Base-by-base conservation (phyloP, 2,329 filamentous ascomycete genomes). In the Dactylellina drechsleri region DNA sequence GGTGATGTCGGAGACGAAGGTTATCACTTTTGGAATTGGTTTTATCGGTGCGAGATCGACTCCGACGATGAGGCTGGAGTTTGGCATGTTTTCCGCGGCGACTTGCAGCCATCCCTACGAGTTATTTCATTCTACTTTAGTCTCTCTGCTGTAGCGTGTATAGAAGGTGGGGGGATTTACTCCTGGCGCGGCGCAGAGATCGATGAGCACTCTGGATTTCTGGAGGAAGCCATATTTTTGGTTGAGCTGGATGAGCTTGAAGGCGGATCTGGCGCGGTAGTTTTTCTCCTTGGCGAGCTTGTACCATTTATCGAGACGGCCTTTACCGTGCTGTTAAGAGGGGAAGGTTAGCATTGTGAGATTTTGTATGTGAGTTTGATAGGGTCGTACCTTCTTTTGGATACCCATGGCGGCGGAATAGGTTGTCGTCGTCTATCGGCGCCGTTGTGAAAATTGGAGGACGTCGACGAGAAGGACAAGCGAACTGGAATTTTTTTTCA, bases 191-290 rank as follows among this genome's bases (percentile, higher is more conserved):
- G 95, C 95, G 84, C 95, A 99, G 81, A 99, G 91, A 90, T 99
- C 96, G 82, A 99, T 86, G 76, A 97, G 85, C 80, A 98, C 95
- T 85, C 92, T 96, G 83, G 92, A 96, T 86, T 96, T 94, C 83
- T 98, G 93, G 79, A 99, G 85, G 83, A 99, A 99, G 79, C 92
- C 92, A 90, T 96, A 99, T 82, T 97, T 98, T 84, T 98, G 97
- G 85, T 99, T 99, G 80, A 99, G 85, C 83, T 99, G 94, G 79
- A 99, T 94, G 79, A 99, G 85, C 85, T 99, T 99, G 87, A 98
- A 98, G 67, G 95, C 93, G 79, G 95, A 93, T 87, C 95, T 88
- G 76, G 95, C 94, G 80, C 95, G 87, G 82, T 97, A 99, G 77
- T 95, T 95, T 83, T 97, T 98, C 83, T 99, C 95, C 83, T 99